These are phyloP conservation scores for Astrephomene gubernaculifera DNA, from an alignment of 139 green algal genomes.

Conservation along the genomic window DNA sequence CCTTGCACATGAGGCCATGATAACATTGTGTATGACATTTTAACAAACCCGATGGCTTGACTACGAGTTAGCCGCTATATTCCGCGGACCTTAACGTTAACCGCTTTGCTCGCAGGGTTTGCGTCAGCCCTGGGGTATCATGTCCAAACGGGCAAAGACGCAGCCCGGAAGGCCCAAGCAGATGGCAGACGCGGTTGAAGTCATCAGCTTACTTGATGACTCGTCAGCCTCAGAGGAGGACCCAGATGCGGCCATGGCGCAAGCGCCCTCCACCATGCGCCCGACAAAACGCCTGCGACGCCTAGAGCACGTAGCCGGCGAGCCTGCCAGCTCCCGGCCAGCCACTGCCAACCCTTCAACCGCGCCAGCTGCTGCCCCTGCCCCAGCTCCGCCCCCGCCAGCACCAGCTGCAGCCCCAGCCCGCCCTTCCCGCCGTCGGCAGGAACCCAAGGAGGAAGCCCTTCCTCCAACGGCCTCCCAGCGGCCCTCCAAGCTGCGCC, in stretches of 20 bases:
- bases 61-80: too few species aligned
- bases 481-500: neutral
- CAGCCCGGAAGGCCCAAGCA: too few species aligned
- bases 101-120: too few species aligned
- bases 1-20: too few species aligned
- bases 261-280: neutral
- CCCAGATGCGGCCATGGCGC: neutral
- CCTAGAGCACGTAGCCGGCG: neutral
- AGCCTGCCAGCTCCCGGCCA: neutral
- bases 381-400: neutral
- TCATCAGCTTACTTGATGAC: conserved; percentile 17
- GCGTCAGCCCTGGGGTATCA: too few species aligned
- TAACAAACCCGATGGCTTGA: too few species aligned
- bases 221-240: conserved; percentile 1
- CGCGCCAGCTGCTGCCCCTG: too few species aligned
- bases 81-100: too few species aligned
- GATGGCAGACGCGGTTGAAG: neutral
- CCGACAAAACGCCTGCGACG: conserved; percentile 16
- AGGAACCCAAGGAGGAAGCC: neutral
- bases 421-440: neutral
- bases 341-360: too few species aligned
- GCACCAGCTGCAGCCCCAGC: neutral
- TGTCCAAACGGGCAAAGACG: too few species aligned
- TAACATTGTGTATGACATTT: too few species aligned
- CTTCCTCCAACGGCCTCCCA: neutral